Percentiles rank a stretch among this genome's conserved stretches.
phyloP scores from a whole-genome alignment of 2,329 filamentous ascomycete species.

The Hymenoscyphus linearis region DNA sequence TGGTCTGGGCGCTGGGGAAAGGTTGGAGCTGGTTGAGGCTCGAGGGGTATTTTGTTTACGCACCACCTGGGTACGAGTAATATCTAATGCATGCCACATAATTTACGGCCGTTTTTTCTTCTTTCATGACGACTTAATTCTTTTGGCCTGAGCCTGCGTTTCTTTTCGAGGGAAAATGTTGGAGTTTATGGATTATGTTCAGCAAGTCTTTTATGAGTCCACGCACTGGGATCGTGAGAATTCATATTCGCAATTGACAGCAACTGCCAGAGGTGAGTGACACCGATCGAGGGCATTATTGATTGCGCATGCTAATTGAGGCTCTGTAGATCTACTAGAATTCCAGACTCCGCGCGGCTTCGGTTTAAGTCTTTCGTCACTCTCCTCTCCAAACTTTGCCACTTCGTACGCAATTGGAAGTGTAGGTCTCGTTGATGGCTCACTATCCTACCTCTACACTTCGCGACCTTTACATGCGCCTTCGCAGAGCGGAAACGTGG shows the following conservation, averaged over 20 bases:
- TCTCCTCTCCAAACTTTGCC: conserved; percentile 88
- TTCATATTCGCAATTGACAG: conserved; percentile 81
- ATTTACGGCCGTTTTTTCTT: neutral
- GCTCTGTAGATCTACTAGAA: conserved; percentile 66
- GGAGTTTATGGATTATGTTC: conserved; percentile 96
- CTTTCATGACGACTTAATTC: neutral
- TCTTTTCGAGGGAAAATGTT: conserved; percentile 54
- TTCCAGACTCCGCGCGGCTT: conserved; percentile 83
- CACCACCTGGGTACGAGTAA: no score
- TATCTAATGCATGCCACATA: neutral
- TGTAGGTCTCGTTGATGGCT: conserved; percentile 88
- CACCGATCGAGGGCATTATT: neutral
- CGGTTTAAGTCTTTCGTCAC: conserved; percentile 80
- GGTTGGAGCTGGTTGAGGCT: neutral
- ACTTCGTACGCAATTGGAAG: conserved; percentile 90
- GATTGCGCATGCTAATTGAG: neutral
- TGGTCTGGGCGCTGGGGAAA: neutral
- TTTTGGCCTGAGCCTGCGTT: neutral
- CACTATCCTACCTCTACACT: conserved; percentile 94
- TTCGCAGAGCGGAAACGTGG: conserved; percentile 68
- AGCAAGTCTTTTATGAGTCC: conserved; percentile 80
- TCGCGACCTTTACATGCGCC: conserved; percentile 67
- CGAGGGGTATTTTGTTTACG: neutral
- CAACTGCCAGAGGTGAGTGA: conserved; percentile 67
- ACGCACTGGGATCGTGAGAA: conserved; percentile 90